Base-by-base conservation (phyloP, 2,329 filamentous ascomycete species). In the Fusarium avenaceum region DNA sequence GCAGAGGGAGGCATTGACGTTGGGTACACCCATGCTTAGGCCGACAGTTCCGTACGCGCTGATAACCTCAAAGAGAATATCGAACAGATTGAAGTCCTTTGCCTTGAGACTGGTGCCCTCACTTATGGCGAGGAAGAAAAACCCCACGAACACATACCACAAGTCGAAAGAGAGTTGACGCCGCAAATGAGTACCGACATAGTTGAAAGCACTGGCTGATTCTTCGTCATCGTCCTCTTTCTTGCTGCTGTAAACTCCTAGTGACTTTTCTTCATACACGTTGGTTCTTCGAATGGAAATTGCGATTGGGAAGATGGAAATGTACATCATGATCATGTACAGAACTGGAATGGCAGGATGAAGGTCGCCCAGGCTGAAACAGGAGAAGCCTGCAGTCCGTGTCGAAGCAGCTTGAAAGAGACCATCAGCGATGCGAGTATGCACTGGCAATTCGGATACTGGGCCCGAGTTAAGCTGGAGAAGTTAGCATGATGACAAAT, bases 291-390 rank as follows among this genome's bases (percentile, higher is more conserved):
- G 93, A 73, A 98, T 92, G 8, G 92, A 96, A 74, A 98, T 98
- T 76, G 96, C 95, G 72, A 98, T 97, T 7, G 95, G 95, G 72
- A 97, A 97, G 62, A 97, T 92, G 59, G 94, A 97, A 65, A 98
- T 97, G 79, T 98, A 98, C 96, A 98, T 98, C 96, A 98, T 98
- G 79, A 98, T 90, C 79, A 98, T 84, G 81, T 97, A 98, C 24
- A 94, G 93, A 15, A 96, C 93, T 74, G 97, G 94, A 59, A 97
- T 93, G 4, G 92, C 96, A 2, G 96, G 94, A 70, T 98, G 94
- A 3, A 99, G 83, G 0, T 86, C 81, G 3, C 91, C 83, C 39
- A 98, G 81, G 76, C 91, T 93, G 71, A 98, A 87, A 30, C 92
- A 92, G 2, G 92, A 86, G 75, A 97, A 97, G 0, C 96, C 95